phyloP scores from a whole-genome alignment of 768 basidiomycete species.

The Lyophyllum decastes region DNA sequence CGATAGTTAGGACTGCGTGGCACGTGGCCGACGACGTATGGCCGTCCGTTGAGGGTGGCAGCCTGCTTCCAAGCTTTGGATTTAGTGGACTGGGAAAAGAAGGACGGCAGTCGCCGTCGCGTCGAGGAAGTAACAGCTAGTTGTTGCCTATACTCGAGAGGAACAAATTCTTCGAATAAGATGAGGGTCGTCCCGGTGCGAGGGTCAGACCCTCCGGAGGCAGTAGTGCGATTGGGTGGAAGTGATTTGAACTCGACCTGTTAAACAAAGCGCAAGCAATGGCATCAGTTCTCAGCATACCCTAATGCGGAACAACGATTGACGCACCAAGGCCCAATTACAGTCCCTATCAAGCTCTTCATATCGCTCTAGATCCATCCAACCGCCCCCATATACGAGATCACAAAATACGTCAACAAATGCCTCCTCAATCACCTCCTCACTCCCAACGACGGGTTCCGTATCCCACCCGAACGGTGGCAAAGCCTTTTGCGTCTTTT shows the following conservation, averaged over 20 bases:
- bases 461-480: constrained; percentile 95
- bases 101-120: constrained; percentile 66
- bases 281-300: not conserved
- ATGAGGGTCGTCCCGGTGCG: constrained; percentile 73
- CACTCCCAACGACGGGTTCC: constrained; percentile 72
- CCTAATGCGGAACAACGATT: not conserved
- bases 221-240: constrained; percentile 41
- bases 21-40: constrained; percentile 66
- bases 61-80: constrained; percentile 77
- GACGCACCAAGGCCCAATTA: constrained; percentile 87
- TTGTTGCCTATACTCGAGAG: constrained; percentile 81
- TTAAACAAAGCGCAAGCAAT: not conserved
- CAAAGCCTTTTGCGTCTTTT: constrained; percentile 79
- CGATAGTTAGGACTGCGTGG: constrained; percentile 52
- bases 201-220: constrained; percentile 53
- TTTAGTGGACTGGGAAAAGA: constrained; percentile 57
- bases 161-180: constrained; percentile 94
- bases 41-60: constrained; percentile 77
- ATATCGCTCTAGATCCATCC: constrained; percentile 74
- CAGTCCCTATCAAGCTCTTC: constrained; percentile 84
- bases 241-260: constrained; percentile 89
- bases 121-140: constrained; percentile 55
- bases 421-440: constrained; percentile 86
- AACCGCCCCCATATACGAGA: constrained; percentile 78
- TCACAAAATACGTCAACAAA: constrained; percentile 90